Conservation (phyloP, 1,284 basidiomycete genomes). For the Polyporus tsugae region DNA sequence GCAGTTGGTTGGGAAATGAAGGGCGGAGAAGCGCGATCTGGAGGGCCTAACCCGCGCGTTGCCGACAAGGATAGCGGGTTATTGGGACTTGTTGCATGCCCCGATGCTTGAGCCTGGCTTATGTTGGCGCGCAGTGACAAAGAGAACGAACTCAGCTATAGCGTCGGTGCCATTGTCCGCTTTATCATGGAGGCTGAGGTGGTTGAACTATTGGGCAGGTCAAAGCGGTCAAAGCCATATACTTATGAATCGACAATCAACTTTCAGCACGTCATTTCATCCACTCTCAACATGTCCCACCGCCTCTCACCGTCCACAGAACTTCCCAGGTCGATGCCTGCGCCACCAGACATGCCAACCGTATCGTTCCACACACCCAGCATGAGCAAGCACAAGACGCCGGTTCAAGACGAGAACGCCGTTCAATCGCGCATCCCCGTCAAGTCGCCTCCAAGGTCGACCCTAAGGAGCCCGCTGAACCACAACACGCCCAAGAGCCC, state of each 20-base stretch:
- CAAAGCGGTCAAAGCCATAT: constrained; percentile 9
- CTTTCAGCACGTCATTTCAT: neutral
- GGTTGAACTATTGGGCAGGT: neutral
- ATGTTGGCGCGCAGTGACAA: neutral
- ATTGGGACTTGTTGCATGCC: neutral
- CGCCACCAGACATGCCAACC: constrained; percentile 24
- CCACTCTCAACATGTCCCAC: constrained; percentile 12
- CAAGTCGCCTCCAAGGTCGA: constrained; percentile 16
- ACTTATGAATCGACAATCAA: neutral
- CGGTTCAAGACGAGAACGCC: constrained; percentile 25
- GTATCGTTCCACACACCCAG: constrained; percentile 12
- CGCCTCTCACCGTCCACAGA: constrained; percentile 13
- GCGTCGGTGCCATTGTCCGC: neutral
- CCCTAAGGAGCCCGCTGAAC: constrained; percentile 1
- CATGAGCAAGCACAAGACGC: constrained; percentile 25
- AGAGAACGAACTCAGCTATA: neutral
- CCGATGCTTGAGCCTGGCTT: neutral
- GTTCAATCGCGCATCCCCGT: constrained; percentile 17
- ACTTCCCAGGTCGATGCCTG: constrained; percentile 11
- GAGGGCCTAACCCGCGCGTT: neutral
- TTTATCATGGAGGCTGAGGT: neutral
- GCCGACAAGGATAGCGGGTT: constrained; percentile 5
- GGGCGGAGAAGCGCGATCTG: neutral
- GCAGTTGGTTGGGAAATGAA: neutral
- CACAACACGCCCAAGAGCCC: constrained; percentile 12